Evolutionary conservation across 2,329 filamentous ascomycete genomes (phyloP), one percentile per base, ranked within the genome.

Genomic region (Fusarium sp.): DNA sequence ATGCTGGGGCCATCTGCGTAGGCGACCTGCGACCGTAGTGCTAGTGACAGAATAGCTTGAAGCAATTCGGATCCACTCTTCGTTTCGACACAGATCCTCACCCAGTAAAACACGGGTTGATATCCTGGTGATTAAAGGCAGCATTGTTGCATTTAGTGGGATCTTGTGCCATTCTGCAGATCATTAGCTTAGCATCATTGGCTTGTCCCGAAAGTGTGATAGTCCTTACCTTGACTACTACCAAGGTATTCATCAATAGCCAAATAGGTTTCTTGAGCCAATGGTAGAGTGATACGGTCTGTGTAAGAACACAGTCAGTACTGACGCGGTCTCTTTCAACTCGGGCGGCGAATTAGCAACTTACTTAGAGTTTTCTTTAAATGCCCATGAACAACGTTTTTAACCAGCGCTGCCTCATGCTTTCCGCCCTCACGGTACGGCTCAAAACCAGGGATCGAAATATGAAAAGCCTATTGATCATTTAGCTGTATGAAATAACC

Each of bases 211-310:
- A 27, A 27, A 27, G 10, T 27, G n/a, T 4, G 5, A 16, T 11
- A 8, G 9, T 16, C 2, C 46, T 30, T 32, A 49, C 46, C 9
- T 7, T 49, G n/a, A 16, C 14, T 16, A 18, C 20, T 34, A 25
- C 47, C 47, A 15, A 51, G 6, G 47, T 51, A 51, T 9, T 51
- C 30, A 14, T 34, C 16, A 25, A 51, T 12, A 51, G 47, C 47
- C 11, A 51, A 8, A 6, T 34, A n/a, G 30, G 47, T 34, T 51
- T 51, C 47, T 24, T 51, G 9, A n/a, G 29, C 47, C 6, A 51
- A 14, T n/a, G 47, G 47, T 9, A 25, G 6, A 14, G 47, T 51
- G 5, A 50, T 50, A 3, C 14, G 20, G 20, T 34, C 29, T 50
- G 5, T 29, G 6, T 6, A 34, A 3, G 8, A 18, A 2, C 6